Evolutionary conservation across 768 basidiomycete genomes (phyloP), one percentile per base, ranked within the genome.

Genomic region (Russula earlei): DNA sequence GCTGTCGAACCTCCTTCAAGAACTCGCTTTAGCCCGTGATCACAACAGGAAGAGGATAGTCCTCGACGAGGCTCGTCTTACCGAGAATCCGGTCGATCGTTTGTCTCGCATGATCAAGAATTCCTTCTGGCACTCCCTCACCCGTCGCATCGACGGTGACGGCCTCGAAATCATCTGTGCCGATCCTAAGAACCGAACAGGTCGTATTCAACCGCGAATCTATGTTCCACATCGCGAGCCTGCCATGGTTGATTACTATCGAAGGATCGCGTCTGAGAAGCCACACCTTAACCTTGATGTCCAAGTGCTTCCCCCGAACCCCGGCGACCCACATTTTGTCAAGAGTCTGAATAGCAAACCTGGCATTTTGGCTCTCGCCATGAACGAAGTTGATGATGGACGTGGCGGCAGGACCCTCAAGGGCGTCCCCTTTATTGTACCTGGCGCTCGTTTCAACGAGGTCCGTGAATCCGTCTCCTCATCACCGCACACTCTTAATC

Each of bases 1-100:
- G 95, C 77, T 99, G 44, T 97, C 95, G 12, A 98, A 97, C 71
- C 81, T 99, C 24, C 78, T 99, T n/a, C 95, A 99, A 75, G 95
- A 99, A 68, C 85, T 99, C 45, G 95, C 95, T 2, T 82, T 98
- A 20, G 95, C 96, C 6, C 83, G 91, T 9, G 95, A 98, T 67
- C 93, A 95, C 70, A 86, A 87, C 60, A 78, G 93, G 54, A 95
- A 95, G 72, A 87, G 92, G 8, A 96, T 99, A 67, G 91, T 99
- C 19, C 83, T 99, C n/a, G 96, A 99, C 64, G 96, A 99, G 70
- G 85, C 91, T n/a, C 87, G 95, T 59, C 77, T 99, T 49, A 91
- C 89, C 0, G 95, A 99, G 73, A 98, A 98, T 68, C 95, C 95
- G 0, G 95, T 99, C 49, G 91, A 94, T 69, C 87, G 95, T 41